A percentile compares a stretch with the other conserved stretches of the same genome.
phyloP scores from a whole-genome alignment of 176 grass and related monocot species.

The Aegilops sharonensis region DNA sequence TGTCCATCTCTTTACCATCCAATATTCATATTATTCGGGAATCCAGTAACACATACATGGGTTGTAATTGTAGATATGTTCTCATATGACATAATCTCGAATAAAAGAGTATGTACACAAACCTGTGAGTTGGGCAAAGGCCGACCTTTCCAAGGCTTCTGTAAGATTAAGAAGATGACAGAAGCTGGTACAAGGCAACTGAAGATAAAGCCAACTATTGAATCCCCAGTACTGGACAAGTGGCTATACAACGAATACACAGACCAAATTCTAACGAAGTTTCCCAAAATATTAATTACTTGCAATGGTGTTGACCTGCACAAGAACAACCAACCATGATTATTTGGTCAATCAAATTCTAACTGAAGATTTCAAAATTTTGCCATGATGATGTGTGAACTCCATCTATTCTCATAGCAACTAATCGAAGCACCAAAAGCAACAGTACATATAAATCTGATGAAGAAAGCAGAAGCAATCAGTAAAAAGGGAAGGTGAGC shows the following conservation, averaged over 20 bases:
- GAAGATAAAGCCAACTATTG: constrained; percentile 88
- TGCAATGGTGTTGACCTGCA: constrained; percentile 74
- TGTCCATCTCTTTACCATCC: not conserved
- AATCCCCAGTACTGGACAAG: constrained; percentile 48
- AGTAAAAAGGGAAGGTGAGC: too few species aligned
- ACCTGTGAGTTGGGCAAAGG: constrained; percentile 94
- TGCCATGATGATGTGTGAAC: too few species aligned
- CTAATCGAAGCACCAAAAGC: too few species aligned
- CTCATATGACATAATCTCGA: constrained; percentile 13
- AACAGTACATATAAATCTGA: too few species aligned
- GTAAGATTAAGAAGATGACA: constrained; percentile 79
- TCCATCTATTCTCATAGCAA: too few species aligned
- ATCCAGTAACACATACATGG: not conserved
- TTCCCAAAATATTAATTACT: constrained; percentile 81
- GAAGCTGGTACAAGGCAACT: constrained; percentile 86
- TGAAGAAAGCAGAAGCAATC: too few species aligned
- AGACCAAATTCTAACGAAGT: constrained; percentile 92
- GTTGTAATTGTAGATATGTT: not conserved
- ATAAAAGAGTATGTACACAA: constrained; percentile 20
- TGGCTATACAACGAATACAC: constrained; percentile 54
- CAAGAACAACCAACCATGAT: not conserved
- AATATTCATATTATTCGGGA: not conserved
- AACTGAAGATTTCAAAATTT: too few species aligned
- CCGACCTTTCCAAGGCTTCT: constrained; percentile 93
- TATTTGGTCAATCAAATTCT: constrained; percentile 6